phyloP scores from a whole-genome alignment of 805 yeast species.

The Komagataella pseudopastoris region DNA sequence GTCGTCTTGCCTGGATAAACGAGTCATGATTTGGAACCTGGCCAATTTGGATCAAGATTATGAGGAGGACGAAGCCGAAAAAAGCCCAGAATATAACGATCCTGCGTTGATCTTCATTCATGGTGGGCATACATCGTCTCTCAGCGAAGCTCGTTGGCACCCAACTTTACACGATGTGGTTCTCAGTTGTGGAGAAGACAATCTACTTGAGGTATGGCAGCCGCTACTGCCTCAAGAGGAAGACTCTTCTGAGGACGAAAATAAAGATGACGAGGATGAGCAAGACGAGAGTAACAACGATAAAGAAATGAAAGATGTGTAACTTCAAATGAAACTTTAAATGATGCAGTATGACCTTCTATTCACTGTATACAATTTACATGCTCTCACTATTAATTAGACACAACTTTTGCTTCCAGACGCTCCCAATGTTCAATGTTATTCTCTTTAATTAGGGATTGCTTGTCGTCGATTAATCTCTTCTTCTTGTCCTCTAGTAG shows the following conservation, averaged over 20 bases:
- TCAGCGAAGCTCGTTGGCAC: constrained; percentile 58
- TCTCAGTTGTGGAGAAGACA: constrained; percentile 66
- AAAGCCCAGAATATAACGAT: constrained; percentile 45
- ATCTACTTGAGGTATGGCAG: constrained; percentile 64
- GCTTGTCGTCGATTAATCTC: constrained; percentile 7
- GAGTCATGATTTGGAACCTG: constrained; percentile 69
- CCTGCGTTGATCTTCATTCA: constrained; percentile 72
- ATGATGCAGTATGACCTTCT: not conserved
- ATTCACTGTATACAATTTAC: not conserved
- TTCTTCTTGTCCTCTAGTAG: constrained; percentile 12
- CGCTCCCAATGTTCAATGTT: constrained; percentile 22
- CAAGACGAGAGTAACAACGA: constrained; percentile 19
- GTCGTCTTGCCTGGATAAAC: constrained; percentile 46
- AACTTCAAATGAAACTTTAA: not conserved
- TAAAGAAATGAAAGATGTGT: not conserved
- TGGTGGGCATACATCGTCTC: constrained; percentile 72
- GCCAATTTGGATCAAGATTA: constrained; percentile 42
- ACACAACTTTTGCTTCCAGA: constrained; percentile 1
- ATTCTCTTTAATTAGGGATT: constrained; percentile 19
- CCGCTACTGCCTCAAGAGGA: constrained; percentile 18
- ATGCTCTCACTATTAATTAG: not conserved
- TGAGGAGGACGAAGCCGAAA: constrained; percentile 36
- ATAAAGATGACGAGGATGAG: constrained; percentile 24
- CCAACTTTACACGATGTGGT: constrained; percentile 43
- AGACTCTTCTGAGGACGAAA: constrained; percentile 26